Percentiles rank a stretch among this genome's conserved stretches.
Conservation (phyloP, 2,329 filamentous ascomycete species). For the Cadophora luteo-olivacea region DNA sequence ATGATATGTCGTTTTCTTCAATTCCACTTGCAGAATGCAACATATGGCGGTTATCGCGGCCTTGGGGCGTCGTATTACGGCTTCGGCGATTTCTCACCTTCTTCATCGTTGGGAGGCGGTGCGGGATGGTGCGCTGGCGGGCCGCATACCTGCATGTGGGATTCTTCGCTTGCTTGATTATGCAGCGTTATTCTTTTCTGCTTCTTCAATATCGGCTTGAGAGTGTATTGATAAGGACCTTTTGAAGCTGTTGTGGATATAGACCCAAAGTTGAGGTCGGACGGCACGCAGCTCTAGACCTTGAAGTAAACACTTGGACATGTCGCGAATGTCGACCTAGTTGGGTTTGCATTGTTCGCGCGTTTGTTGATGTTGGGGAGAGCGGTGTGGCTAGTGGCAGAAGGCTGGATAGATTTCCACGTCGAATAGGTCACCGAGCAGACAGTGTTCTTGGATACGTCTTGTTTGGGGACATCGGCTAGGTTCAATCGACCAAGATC, state of each 20-base stretch:
- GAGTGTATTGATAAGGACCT: not conserved
- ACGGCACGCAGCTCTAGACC: not conserved
- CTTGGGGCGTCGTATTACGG: not conserved
- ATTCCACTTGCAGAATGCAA: not conserved
- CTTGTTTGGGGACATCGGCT: not conserved
- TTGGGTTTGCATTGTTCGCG: not conserved
- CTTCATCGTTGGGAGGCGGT: not conserved
- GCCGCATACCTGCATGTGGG: not conserved
- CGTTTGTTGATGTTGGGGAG: not conserved
- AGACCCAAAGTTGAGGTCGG: not conserved
- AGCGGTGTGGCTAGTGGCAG: not conserved
- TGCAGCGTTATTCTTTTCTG: not conserved
- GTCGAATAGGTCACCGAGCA: not conserved
- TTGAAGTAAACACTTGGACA: not conserved
- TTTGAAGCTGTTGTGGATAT: too few relatives aligned
- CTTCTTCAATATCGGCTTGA: not conserved
- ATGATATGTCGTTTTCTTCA: not conserved
- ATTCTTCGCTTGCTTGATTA: not conserved
- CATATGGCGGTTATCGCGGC: slow-evolving; percentile 11
- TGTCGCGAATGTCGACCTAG: not conserved
- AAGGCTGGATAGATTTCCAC: not conserved
- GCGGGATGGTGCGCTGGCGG: not conserved
- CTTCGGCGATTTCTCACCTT: not conserved
- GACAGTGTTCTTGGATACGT: not conserved
- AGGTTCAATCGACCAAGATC: not conserved